Base-by-base conservation (phyloP, 1,284 basidiomycete genomes). In the Moesziomyces aphidis region DNA sequence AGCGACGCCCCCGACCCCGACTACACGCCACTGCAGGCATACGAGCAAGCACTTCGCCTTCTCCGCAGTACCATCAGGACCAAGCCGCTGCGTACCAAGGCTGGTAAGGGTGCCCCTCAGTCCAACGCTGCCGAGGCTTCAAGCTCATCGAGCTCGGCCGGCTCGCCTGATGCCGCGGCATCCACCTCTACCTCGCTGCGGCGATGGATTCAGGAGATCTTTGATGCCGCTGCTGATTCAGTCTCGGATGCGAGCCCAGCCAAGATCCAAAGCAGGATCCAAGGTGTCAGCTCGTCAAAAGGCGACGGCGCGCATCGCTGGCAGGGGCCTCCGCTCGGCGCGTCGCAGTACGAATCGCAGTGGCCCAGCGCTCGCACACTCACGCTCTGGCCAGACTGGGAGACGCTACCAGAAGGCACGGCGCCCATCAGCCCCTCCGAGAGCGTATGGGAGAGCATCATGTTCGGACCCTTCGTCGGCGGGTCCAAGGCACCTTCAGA, bases 341-440 rank as follows among this genome's bases (percentile, higher is more conserved):
- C 71, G n/a, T 51, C 60, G 11, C 55, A 63, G 24, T 31, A 70
- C 17, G 75, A 73, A 28, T 49, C 59, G 7, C 51, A 56, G 31
- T 79, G 72, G 69, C 50, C 64, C 3, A 62, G 71, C 24, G 78
- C 75, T 0, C 57, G 53, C 8, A 55, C 71, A 6, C 23, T 73
- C 23, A 58, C 66, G 24, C 53, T 80, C 21, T 80, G 78, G 78
- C 78, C 78, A 13, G 77, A 80, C 28, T 80, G 78, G 78, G 78
- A 80, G 49, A 46, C 43, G 23, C 50, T 72, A 6, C 65, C 61
- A 17, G 66, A 69, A 10, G 65, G 65, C 34, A 22, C 55, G 1
- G 39, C 43, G 5, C 59, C 73, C 3, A 34, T 64, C 28, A 71
- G 46, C 44, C 56, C 64, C 1, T 45, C 68, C 10, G 68, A 77